A percentile compares a stretch with the other conserved stretches of the same genome.
These are phyloP conservation scores for Metschnikowia colocasiae DNA, from an alignment of 805 yeast species.

Conservation along the genomic window DNA sequence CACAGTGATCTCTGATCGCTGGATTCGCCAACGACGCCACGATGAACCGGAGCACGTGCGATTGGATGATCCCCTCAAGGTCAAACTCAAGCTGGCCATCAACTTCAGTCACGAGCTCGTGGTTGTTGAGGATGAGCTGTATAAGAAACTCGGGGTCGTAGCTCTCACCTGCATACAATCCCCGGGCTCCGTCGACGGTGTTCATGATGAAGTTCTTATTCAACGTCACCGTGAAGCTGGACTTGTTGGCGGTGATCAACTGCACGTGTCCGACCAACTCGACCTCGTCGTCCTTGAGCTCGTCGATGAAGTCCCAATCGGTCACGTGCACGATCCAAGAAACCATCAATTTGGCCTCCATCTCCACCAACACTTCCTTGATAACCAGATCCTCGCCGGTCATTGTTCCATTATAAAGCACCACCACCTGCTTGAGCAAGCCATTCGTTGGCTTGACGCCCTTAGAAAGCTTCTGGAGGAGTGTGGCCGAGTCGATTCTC, in stretches of 20 bases:
- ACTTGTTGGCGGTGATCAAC: conserved; percentile 41
- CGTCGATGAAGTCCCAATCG: conserved; percentile 60
- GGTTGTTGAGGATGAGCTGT: conserved; percentile 57
- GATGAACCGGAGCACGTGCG: conserved; percentile 50
- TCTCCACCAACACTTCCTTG: conserved; percentile 47
- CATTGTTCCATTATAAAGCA: conserved; percentile 58
- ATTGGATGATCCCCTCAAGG: conserved; percentile 53
- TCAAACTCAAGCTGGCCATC: conserved; percentile 38
- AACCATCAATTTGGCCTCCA: conserved; percentile 51
- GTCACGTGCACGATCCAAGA: conserved; percentile 67
- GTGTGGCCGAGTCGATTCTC: conserved; percentile 43
- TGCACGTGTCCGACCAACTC: conserved; percentile 48
- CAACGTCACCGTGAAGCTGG: conserved; percentile 49
- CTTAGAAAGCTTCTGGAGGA: conserved; percentile 48
- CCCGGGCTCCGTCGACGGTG: conserved; percentile 34
- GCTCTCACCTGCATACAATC: conserved; percentile 23
- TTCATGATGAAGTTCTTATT: conserved; percentile 48
- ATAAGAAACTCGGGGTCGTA: conserved; percentile 76
- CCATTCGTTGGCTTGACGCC: conserved; percentile 43
- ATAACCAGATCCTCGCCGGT: conserved; percentile 60
- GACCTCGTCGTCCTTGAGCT: conserved; percentile 38
- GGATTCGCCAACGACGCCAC: conserved; percentile 44
- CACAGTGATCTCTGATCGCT: conserved; percentile 33
- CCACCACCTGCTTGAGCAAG: conserved; percentile 48
- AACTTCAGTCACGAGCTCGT: conserved; percentile 48